Percentiles rank a stretch among this genome's conserved stretches.
These are phyloP conservation scores for Lipomyces yarrowii DNA, from an alignment of 1,139 yeast genomes.

Conservation along the genomic window DNA sequence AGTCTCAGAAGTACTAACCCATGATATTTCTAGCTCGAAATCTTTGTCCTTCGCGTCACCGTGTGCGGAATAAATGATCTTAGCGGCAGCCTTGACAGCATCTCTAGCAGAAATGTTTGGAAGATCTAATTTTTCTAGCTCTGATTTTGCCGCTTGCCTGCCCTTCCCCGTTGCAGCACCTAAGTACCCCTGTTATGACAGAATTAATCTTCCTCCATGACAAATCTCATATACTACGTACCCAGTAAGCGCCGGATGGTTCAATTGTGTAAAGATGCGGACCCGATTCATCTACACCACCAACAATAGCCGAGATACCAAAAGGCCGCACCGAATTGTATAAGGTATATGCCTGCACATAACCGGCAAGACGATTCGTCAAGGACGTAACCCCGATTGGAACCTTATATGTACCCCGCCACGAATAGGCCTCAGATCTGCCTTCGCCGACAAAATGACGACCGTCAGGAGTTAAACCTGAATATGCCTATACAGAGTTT, in stretches of 20 bases:
- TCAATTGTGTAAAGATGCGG: constrained; percentile 95
- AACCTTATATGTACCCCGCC: constrained; percentile 74
- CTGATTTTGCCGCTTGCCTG: constrained; percentile 93
- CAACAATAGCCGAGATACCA: constrained; percentile 89
- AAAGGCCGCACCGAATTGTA: constrained; percentile 97
- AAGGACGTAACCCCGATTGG: constrained; percentile 80
- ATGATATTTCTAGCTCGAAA: constrained; percentile 89
- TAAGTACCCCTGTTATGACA: constrained; percentile 60
- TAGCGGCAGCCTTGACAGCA: constrained; percentile 92
- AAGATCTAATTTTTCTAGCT: constrained; percentile 84
- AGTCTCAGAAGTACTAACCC: constrained; percentile 79
- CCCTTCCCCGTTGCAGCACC: constrained; percentile 99
- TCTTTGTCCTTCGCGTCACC: constrained; percentile 98
- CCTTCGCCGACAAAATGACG: constrained; percentile 91
- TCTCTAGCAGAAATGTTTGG: constrained; percentile 70
- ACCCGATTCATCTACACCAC: constrained; percentile 88
- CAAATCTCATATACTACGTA: constrained; percentile 8
- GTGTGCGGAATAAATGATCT: constrained; percentile 88
- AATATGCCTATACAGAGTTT: constrained; percentile 51
- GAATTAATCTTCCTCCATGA: not conserved
- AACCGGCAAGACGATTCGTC: constrained; percentile 85
- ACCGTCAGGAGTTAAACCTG: constrained; percentile 96
- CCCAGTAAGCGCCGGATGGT: constrained; percentile 95
- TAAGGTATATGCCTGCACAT: constrained; percentile 93
- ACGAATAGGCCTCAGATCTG: constrained; percentile 84